Percentiles rank a stretch among this genome's conserved stretches.
These are phyloP conservation scores for Oligophagozyma castellii DNA, from an alignment of 1,139 yeast genomes.

Conservation along the genomic window DNA sequence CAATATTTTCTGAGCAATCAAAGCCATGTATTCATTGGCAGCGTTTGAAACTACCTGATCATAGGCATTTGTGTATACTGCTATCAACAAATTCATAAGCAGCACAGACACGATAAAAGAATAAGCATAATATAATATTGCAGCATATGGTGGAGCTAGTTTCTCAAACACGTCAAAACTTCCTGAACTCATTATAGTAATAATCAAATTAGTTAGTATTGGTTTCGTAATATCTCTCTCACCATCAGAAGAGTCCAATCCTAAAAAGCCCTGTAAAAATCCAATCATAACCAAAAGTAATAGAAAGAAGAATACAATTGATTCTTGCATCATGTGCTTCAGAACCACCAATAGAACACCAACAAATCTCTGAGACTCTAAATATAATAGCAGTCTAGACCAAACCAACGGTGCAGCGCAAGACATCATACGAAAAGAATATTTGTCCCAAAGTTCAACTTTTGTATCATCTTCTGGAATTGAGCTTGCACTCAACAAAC, in stretches of 20 bases:
- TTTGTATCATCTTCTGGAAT: constrained; percentile 9
- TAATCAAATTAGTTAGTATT: constrained; percentile 50
- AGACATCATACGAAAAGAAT: constrained; percentile 59
- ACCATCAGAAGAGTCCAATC: constrained; percentile 81
- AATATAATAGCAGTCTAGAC: constrained; percentile 59
- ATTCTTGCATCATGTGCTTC: constrained; percentile 78
- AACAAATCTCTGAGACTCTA: constrained; percentile 71
- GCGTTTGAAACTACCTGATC: constrained; percentile 73
- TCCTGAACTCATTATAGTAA: constrained; percentile 62
- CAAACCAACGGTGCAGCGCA: constrained; percentile 83
- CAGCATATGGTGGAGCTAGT: constrained; percentile 78
- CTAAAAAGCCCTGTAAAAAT: constrained; percentile 75
- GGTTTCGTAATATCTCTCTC: constrained; percentile 56
- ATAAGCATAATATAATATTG: constrained; percentile 60
- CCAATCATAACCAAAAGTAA: constrained; percentile 61
- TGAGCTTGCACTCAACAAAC: constrained; percentile 38
- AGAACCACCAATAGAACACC: constrained; percentile 83
- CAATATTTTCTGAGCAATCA: constrained; percentile 73
- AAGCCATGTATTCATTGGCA: constrained; percentile 70
- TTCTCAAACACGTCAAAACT: constrained; percentile 55
- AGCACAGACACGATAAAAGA: constrained; percentile 62
- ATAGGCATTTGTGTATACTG: constrained; percentile 75
- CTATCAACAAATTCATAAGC: constrained; percentile 68
- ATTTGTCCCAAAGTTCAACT: constrained; percentile 38
- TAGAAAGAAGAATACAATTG: constrained; percentile 64